A percentile compares a stretch with the other conserved stretches of the same genome.
Evolutionary conservation across 2,329 filamentous ascomycete species (phyloP).

Genomic region (Fusarium sp.): DNA sequence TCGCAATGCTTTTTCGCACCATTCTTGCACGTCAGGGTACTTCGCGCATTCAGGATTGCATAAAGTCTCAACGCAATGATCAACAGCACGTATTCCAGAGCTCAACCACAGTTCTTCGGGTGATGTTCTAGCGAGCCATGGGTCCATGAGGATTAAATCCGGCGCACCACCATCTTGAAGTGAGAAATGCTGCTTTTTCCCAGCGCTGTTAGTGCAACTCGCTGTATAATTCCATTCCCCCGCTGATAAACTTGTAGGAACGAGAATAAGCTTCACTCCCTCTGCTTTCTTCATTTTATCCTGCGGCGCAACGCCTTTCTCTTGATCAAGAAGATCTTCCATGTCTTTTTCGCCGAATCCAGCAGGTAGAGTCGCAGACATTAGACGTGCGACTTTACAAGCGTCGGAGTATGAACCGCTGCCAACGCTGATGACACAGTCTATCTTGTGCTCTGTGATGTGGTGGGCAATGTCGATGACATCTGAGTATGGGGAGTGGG

Average conservation of each 20-base stretch:
- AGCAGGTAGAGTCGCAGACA: neutral
- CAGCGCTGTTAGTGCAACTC: constrained; percentile 9
- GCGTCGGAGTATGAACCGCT: constrained; percentile 20
- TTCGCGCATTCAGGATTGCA: constrained; percentile 11
- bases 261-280: neutral
- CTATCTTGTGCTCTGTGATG: neutral
- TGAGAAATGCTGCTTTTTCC: constrained; percentile 14
- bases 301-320: neutral
- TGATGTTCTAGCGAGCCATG: constrained; percentile 5
- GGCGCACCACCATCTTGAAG: constrained; percentile 5
- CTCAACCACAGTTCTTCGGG: constrained; percentile 2
- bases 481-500: constrained; percentile 7
- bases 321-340: constrained; percentile 5
- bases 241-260: constrained; percentile 6
- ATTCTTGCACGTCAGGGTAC: neutral
- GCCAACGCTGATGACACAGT: neutral
- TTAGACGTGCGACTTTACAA: constrained; percentile 11
- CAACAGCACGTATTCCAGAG: constrained; percentile 13
- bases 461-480: constrained; percentile 7
- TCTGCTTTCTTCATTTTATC: constrained; percentile 8
- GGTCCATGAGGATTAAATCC: constrained; percentile 18
- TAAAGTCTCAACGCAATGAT: constrained; percentile 6
- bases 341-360: constrained; percentile 4
- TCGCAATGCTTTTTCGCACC: constrained; percentile 4
- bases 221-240: constrained; percentile 20